Evolutionary conservation across 352 stramenopile species (phyloP), one percentile per base, ranked within the genome.

Genomic region (Pythium sukuiense): DNA sequence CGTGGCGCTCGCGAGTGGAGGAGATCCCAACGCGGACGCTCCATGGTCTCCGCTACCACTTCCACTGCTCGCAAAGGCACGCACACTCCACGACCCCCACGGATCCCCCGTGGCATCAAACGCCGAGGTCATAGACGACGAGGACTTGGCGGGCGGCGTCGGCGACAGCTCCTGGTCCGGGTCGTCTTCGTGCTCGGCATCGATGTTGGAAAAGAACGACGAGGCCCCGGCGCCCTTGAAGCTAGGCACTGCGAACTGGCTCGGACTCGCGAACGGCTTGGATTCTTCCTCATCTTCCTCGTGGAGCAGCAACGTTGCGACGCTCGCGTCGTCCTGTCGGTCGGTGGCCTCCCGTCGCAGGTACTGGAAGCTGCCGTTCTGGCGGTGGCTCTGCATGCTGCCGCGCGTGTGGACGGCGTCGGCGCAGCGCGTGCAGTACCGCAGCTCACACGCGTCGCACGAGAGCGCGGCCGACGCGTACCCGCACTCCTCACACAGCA

Each of bases 361-460:
- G 29, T 6, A 29, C 35, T 20, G 24, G 20, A 56, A 55, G 29
- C 61, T 52, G 14, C 66, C 65, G 48, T 46, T 24, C 7, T 66
- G 55, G 27, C 64, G 18, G 62, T 91, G 76, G 46, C 18, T 52
- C 61, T 79, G 80, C 61, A 89, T 67, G 26, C 41, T 77, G 57
- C 80, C 83, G 61, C 53, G 57, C 32, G 71, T 60, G 56, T 85
- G 80, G 24, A 83, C 67, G 5, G 67, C 50, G 14, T 70, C 62
- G 3, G 72, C 77, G 53, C 83, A 92, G 6, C 24, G 11, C 8
- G 59, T 59, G 49, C 83, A 92, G 54, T 83, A 73, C 27, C 69
- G 55, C 24, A 92, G 70, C 49, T 81, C 76, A 54, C 83, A 92
- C 39, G 73, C 72, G 11, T 54, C 53, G 52, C 81, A 92, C 32